Base-by-base conservation (phyloP, 805 yeast genomes). In the Lachancea nothofagi region DNA sequence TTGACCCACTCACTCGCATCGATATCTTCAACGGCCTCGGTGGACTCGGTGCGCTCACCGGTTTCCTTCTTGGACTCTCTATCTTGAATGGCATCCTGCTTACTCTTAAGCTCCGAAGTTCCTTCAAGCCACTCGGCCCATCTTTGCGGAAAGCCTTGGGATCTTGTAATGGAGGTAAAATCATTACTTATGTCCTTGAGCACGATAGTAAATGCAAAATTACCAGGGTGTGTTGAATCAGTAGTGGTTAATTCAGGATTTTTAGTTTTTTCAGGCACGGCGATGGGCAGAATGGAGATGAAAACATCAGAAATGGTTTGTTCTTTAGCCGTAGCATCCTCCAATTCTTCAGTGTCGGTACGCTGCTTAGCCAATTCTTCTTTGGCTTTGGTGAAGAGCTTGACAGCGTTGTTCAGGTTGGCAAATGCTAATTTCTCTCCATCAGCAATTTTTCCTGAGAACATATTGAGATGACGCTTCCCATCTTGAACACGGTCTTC, bases 361-460 rank as follows among this genome's bases (percentile, higher is more conserved):
- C 53, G 52, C 29, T 58, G 51, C 39, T 55, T 57, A 45, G 52
- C 40, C 3, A 53, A 50, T 37, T 44, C 61, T 27, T 51, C 63
- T 47, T 47, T 64, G 39, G 54, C 49, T 42, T 56, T 53, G 39
- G 49, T 59, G 49, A 59, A 66, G 41, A 57, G 63, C 64, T 67
- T 75, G 38, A 80, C 72, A n/a, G 80, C 77, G 39, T 78, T 77
- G 22, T 87, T 96, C 51, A 90, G 71, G 55, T 87, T 89, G 3
- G 97, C 97, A 52, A 76, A 71, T 29, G 94, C 83, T 43, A 93
- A 72, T 59, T 93, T 90, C 53, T 84, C 94, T 10, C 93, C 97
- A 59, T 87, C 95, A 31, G 78, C 74, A 1, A 78, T 53, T 47
- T 83, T 82, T 7, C 97, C 97, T 15, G 72, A 66, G 56, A 88